Evolutionary conservation across 805 yeast species (phyloP), one percentile per base, ranked within the genome.

Genomic region (Pichia deserticola): DNA sequence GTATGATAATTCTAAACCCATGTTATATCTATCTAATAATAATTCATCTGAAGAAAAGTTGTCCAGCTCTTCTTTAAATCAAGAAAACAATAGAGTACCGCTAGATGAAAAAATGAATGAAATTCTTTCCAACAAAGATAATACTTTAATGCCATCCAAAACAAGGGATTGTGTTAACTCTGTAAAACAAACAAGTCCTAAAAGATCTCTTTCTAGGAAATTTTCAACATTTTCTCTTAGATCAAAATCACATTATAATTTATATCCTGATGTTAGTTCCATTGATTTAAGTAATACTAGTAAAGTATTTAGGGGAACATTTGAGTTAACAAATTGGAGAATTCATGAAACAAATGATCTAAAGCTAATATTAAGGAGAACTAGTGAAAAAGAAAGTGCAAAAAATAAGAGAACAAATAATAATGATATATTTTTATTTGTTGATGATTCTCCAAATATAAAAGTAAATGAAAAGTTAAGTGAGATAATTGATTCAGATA

Each of bases 1-100:
- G 12, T 45, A 45, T 34, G 48, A 45, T 45, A 45, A 10, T n/a
- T 15, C 42, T 4, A 30, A 45, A 30, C 48, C 48, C 12, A 13
- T 45, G 41, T 11, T 45, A 25, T 38, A 37, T 30, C 12, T 44
- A 10, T 33, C 10, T 8, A 34, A 20, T 9, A 36, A 36, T 30
- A 20, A 29, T 35, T 11, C 13, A 13, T 25, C 35, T 36, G 38
- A 30, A 12, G 42, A 20, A 20, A 20, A 20, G 20, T 2, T 3
- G 20, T 20, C 3, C 20, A 20, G 20, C 3, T 20, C 20, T 20
- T 20, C 20, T 20, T 20, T 20, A 20, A 20, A 20, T 20, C 20
- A 20, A 20, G 20, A 20, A 20, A 20, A 20, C 20, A 20, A 20
- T 20, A 20, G 20, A 20, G 2, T 20, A 20, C 20, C 20, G 20